Conservation (phyloP, 140 eudicot genomes). For the Flaveria floridana region DNA sequence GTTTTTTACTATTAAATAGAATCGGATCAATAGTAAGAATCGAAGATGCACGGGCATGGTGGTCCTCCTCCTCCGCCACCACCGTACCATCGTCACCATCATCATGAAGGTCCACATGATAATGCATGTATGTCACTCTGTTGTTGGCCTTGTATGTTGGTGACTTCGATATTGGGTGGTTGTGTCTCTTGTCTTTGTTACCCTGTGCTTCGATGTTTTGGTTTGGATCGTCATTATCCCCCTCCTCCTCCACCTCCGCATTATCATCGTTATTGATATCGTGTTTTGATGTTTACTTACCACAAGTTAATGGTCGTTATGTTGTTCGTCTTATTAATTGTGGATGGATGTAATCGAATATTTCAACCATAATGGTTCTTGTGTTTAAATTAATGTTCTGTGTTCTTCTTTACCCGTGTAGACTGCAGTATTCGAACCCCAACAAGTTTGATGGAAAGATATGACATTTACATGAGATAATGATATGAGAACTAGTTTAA, state of each 20-base stretch:
- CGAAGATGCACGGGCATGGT: constrained; percentile 28
- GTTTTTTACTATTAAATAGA: neutral
- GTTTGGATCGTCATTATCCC: constrained; percentile 49
- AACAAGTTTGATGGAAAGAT: no score
- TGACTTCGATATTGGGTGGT: constrained; percentile 40
- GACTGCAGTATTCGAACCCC: no score
- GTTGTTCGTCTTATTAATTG: constrained; percentile 2
- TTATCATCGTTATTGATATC: constrained; percentile 27
- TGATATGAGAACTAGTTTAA: no score
- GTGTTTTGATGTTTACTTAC: constrained; percentile 11
- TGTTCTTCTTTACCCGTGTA: no score
- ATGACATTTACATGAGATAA: no score
- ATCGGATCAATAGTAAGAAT: neutral
- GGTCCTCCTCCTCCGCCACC: constrained; percentile 31
- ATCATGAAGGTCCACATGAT: constrained; percentile 26
- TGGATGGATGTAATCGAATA: constrained; percentile 10
- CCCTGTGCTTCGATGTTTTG: constrained; percentile 63
- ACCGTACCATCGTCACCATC: constrained; percentile 26
- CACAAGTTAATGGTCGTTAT: neutral
- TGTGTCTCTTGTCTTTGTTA: constrained; percentile 56
- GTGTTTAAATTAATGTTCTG: neutral
- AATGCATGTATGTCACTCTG: constrained; percentile 39
- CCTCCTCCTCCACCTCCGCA: constrained; percentile 46
- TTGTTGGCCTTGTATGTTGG: constrained; percentile 55
- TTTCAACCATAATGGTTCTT: neutral